Evolutionary conservation across 2,329 filamentous ascomycete species (phyloP).

Genomic region (Alternaria sp.): DNA sequence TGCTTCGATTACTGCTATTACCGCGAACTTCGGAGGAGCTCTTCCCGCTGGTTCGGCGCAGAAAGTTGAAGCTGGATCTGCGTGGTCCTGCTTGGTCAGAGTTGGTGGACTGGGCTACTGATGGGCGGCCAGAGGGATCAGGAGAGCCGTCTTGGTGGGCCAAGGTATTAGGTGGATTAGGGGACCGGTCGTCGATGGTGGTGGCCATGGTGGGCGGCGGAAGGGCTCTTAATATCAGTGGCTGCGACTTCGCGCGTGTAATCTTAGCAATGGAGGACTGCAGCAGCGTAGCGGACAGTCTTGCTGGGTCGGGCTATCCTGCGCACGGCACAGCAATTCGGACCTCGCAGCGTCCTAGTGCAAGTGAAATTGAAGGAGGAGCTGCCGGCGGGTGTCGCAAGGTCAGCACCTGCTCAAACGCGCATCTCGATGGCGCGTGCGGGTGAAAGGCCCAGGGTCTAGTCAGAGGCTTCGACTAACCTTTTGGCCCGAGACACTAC

Average conservation of each 20-base stretch:
- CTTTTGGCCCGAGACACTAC: slow-evolving; percentile 23
- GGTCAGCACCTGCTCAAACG: slow-evolving; percentile 19
- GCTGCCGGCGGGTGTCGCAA: slow-evolving; percentile 19
- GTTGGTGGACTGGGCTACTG: slow-evolving; percentile 22
- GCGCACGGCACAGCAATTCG: slow-evolving; percentile 13
- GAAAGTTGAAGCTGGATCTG: slow-evolving; percentile 49
- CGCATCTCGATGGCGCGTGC: slow-evolving; percentile 22
- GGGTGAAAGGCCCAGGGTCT: slow-evolving; percentile 31
- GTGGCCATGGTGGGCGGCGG: slow-evolving; percentile 39
- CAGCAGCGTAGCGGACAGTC: slow-evolving; percentile 22
- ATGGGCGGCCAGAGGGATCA: slow-evolving; percentile 33
- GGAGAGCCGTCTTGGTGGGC: slow-evolving; percentile 38
- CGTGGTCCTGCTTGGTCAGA: slow-evolving; percentile 29
- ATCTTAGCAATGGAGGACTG: slow-evolving; percentile 37
- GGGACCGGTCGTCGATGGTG: slow-evolving; percentile 31
- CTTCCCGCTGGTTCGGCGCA: slow-evolving; percentile 46
- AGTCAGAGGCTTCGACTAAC: slow-evolving; percentile 11
- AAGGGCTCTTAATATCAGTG: slow-evolving; percentile 37
- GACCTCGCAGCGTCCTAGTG: slow-evolving; percentile 1
- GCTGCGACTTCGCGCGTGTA: slow-evolving; percentile 28
- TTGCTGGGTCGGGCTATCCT: slow-evolving; percentile 21
- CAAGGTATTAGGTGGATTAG: slow-evolving; percentile 18
- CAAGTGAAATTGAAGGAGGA: slow-evolving; percentile 24
- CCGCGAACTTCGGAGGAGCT: slow-evolving; percentile 32
- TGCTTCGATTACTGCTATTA: slow-evolving; percentile 34